Evolutionary conservation across 2,329 filamentous ascomycete genomes (phyloP).

Genomic region (Cryphonectria japonica): DNA sequence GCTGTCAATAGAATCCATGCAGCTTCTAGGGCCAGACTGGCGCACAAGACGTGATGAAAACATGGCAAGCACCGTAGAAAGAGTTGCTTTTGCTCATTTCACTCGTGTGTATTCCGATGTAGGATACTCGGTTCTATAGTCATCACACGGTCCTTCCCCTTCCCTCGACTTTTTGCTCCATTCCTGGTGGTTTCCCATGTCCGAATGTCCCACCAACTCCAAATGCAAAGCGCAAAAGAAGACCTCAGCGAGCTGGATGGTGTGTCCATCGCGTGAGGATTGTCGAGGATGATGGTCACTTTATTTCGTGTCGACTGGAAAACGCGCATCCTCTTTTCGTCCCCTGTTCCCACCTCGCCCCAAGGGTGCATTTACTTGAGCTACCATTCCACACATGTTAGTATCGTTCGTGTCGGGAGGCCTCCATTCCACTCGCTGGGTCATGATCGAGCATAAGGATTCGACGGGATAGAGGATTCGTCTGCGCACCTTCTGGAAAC

Average conservation of each 20-base stretch:
- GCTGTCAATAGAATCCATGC: background rate
- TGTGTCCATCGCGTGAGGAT: conserved; percentile 22
- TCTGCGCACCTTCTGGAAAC: conserved; percentile 68
- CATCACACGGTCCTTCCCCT: conserved; percentile 24
- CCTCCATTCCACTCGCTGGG: too few relatives aligned
- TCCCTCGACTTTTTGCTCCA: conserved; percentile 17
- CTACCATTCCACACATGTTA: conserved; percentile 14
- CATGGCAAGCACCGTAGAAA: background rate
- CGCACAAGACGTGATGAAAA: background rate
- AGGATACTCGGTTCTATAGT: conserved; percentile 27
- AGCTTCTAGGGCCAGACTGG: background rate
- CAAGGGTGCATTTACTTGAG: conserved; percentile 28
- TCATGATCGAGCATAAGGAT: background rate
- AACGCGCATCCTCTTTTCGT: conserved; percentile 18
- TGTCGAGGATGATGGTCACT: conserved; percentile 20
- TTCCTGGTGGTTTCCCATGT: conserved; percentile 27
- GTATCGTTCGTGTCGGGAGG: background rate
- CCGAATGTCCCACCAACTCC: conserved; percentile 30
- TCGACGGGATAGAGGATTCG: background rate
- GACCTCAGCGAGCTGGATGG: conserved; percentile 26
- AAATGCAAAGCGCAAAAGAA: conserved; percentile 28
- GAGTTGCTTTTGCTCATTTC: conserved; percentile 20
- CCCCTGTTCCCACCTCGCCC: conserved; percentile 15
- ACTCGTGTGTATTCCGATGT: conserved; percentile 30
- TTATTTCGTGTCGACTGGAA: conserved; percentile 26